Conservation (phyloP, 805 yeast genomes). For the Metschnikowia anglica region DNA sequence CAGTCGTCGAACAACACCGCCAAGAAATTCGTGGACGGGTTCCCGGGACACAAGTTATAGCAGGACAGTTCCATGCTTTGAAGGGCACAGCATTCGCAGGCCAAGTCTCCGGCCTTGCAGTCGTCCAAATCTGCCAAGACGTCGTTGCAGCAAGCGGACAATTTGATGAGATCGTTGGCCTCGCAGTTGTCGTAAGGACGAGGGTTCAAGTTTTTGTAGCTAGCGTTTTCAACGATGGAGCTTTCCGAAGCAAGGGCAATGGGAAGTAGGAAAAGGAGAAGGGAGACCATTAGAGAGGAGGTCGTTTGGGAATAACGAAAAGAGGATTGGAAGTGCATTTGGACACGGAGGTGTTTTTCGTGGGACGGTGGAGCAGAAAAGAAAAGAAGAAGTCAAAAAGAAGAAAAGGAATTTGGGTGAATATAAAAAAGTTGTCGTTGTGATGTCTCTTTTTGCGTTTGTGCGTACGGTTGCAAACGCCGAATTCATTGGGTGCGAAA, state of each 20-base stretch:
- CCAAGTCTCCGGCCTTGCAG: conserved; percentile 53
- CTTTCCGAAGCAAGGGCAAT: conserved; percentile 9
- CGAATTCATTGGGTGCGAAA: conserved; percentile 1
- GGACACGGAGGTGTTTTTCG: not conserved
- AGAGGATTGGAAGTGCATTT: not conserved
- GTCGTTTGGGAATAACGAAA: not conserved
- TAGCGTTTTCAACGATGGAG: conserved; percentile 31
- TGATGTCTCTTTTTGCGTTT: not conserved
- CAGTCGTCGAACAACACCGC: conserved; percentile 48
- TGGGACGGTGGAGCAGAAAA: not conserved
- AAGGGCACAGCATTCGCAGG: conserved; percentile 57
- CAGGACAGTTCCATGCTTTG: conserved; percentile 48
- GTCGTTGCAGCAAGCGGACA: conserved; percentile 47
- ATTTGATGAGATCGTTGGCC: conserved; percentile 42
- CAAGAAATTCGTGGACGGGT: conserved; percentile 47
- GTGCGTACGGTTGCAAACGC: not conserved
- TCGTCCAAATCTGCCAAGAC: conserved; percentile 46
- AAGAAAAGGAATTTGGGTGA: not conserved
- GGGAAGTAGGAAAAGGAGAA: not conserved
- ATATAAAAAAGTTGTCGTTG: not conserved
- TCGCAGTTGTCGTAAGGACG: conserved; percentile 42
- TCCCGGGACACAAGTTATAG: conserved; percentile 49
- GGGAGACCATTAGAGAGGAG: not conserved
- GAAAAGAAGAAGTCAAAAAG: not conserved
- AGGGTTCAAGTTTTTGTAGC: conserved; percentile 49